phyloP scores from a whole-genome alignment of 1,284 basidiomycete genomes.

The Tylopilus orsonianus region DNA sequence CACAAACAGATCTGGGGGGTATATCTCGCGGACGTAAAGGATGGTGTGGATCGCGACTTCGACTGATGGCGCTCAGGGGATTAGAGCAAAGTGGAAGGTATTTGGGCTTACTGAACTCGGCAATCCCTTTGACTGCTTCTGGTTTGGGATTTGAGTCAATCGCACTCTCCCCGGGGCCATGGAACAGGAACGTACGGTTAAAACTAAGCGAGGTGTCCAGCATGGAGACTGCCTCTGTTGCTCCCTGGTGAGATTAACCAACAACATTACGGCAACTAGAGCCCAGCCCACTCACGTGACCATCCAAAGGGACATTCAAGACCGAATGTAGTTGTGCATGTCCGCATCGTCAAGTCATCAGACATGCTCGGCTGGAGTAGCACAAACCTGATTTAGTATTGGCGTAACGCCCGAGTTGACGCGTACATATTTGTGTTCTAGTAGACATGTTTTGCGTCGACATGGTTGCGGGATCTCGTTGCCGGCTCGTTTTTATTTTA shows the following conservation, averaged over 20 bases:
- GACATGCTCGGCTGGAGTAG: too few relatives aligned
- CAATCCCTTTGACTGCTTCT: slow-evolving; percentile 62
- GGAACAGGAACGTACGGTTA: slow-evolving; percentile 37
- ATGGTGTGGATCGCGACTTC: slow-evolving; percentile 93
- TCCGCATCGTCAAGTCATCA: too few relatives aligned
- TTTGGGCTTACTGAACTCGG: slow-evolving; percentile 59
- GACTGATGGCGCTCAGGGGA: slow-evolving; percentile 48
- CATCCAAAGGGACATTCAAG: too few relatives aligned
- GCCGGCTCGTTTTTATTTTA: slow-evolving; percentile 18
- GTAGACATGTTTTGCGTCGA: background rate
- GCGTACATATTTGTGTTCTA: slow-evolving; percentile 10
- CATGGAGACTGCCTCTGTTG: slow-evolving; percentile 9
- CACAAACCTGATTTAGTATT: background rate
- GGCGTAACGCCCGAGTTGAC: slow-evolving; percentile 10
- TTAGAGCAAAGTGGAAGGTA: background rate
- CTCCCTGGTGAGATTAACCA: too few relatives aligned
- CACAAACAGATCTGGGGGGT: slow-evolving; percentile 85
- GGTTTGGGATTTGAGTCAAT: slow-evolving; percentile 11
- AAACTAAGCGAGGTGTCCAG: slow-evolving; percentile 32
- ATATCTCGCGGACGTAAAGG: slow-evolving; percentile 86
- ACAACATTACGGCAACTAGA: too few relatives aligned
- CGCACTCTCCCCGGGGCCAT: background rate
- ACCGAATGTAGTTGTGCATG: too few relatives aligned
- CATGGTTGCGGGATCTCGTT: background rate
- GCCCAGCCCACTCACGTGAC: too few relatives aligned